Base-by-base conservation (phyloP, 2,329 filamentous ascomycete species). In the Ceratocystis eucalypticola region DNA sequence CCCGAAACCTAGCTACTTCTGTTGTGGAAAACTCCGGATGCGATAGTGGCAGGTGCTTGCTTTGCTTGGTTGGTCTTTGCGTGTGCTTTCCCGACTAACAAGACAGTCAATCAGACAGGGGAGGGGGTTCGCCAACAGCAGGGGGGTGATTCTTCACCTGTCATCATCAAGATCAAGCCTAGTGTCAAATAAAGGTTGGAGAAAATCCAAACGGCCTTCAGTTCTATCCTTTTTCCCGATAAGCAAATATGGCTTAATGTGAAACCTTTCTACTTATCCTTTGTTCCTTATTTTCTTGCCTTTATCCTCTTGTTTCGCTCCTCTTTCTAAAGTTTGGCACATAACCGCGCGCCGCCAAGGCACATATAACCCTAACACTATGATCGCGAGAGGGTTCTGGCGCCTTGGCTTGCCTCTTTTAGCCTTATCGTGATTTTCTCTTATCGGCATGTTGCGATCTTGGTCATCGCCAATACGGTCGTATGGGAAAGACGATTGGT, bases 401-500 rank as follows among this genome's bases (percentile, higher is more conserved):
- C 61, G 61, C 61, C 37, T 63, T 63, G 10, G 61, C 61, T 33
- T 63, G 22, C 61, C 41, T 30, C 30, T 63, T 33, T 48, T 28
- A 46, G 20, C 44, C 44, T 63, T 63, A 63, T 63, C 37, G 22
- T 63, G 61, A 63, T n/a, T 50, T 63, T 63, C 41, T 25, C 41
- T 63, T 46, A 50, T 50, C 44, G 20, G 20, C 1, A 63, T 48
- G 46, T n/a, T 63, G 41, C 44, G 61, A 33, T 33, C 53, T 48
- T 63, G 25, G 41, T 63, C 61, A 63, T 63, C 37, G 37, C 44
- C n/a, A 44, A 50, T 45, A 17, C 4, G 5, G 28, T 8, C 12
- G 28, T 30, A 37, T 33, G 12, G 7, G 28, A 30, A 7, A 59
- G 53, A 59, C 20, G 28, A 33, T 25, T 59, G 15, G 53, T 25